phyloP scores from a whole-genome alignment of 176 grass and related monocot genomes.

The Eragrostis nindensis region DNA sequence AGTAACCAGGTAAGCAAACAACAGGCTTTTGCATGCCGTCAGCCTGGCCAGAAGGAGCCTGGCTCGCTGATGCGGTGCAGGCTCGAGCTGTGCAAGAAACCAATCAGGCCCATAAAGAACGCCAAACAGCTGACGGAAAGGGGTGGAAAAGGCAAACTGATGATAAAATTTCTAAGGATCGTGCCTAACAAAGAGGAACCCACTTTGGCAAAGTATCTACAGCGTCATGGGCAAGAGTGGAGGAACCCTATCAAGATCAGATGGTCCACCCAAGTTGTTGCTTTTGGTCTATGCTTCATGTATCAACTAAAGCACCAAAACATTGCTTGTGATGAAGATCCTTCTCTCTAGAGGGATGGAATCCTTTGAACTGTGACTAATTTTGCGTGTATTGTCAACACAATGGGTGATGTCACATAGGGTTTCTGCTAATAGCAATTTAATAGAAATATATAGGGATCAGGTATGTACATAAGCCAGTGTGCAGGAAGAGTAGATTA shows the following conservation, averaged over 20 bases:
- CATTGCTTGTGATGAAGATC: neutral
- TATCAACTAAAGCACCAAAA: neutral
- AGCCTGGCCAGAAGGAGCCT: no score
- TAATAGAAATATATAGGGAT: constrained; percentile 5
- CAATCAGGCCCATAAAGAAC: no score
- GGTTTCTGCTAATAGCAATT: constrained; percentile 3
- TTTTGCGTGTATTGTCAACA: constrained; percentile 6
- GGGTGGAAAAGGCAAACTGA: neutral
- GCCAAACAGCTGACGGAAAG: constrained; percentile 7
- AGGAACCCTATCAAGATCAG: constrained; percentile 38
- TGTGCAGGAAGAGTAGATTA: neutral
- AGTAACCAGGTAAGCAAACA: no score
- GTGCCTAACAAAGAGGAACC: constrained; percentile 9
- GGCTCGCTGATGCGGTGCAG: no score
- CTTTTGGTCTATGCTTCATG: constrained; percentile 13
- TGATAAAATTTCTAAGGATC: neutral
- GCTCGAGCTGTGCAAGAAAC: no score
- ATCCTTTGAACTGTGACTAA: neutral
- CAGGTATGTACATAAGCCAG: neutral
- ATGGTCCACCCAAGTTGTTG: constrained; percentile 28
- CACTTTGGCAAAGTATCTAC: constrained; percentile 19
- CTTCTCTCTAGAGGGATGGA: constrained; percentile 16
- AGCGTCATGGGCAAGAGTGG: constrained; percentile 26
- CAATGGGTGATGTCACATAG: neutral
- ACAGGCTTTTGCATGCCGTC: no score